Evolutionary conservation across 495 filamentous ascomycete genomes (phyloP), one percentile per base, ranked within the genome.

Genomic region (Penicillium arizonense): DNA sequence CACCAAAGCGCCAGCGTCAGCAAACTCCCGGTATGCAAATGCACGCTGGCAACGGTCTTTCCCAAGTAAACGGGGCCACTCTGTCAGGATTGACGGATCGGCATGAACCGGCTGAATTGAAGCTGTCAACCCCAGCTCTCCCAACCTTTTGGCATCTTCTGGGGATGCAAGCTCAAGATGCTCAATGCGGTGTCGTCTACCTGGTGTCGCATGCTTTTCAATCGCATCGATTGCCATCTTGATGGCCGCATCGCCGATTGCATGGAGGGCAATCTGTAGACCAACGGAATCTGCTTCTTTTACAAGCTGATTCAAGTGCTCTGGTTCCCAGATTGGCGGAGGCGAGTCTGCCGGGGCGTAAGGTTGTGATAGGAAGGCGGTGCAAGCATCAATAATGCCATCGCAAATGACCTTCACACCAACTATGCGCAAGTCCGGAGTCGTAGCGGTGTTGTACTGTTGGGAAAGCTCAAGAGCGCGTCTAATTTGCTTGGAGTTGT

Each of bases 371-470:
- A 86, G 57, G 3, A 74, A 79, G 0, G 82, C 82, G 2, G 82
- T 86, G 61, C 82, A 86, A 0, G 75, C 80, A 52, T 86, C 82
- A 35, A 86, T 71, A 5, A 85, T 77, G 1, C 82, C 82, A 48
- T 86, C 82, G 50, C 76, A 78, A 35, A 86, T 84, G 8, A 86
- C 63, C 55, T 86, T 86, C 59, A 86, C 77, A 9, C 82, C 82
- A 3, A 77, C 75, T 23, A 86, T 65, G 38, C 78, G 68, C 40
- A 81, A 78, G 24, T 78, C 72, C 0, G 79, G 81, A 13, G 65
- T 73, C 5, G 69, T 77, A 0, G 59, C n/a, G 6, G 64, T 58
- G 50, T 78, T 78, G 49, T 70, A 79, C 44, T 77, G 48, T 20
- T 47, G 50, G 16, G 70, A 68, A 5, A 82, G 61, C 52, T 76